Evolutionary conservation across 257 asterid genomes (phyloP).

Genomic region (Orobanche coerulescens): DNA sequence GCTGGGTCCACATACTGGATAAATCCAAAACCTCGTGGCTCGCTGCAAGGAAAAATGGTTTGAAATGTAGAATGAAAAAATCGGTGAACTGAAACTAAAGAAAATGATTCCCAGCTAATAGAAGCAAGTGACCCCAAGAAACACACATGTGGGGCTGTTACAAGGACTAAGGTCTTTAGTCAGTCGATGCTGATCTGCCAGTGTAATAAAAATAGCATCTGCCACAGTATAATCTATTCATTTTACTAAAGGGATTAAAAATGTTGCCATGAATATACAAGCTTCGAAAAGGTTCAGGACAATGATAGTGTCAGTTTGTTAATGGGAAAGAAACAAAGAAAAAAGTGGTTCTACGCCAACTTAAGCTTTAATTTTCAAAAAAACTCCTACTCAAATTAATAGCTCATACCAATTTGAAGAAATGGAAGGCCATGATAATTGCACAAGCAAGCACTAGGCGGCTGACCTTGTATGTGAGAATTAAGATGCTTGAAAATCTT

Average conservation of each 20-base stretch:
- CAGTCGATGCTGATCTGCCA: neutral
- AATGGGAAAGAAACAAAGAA: neutral
- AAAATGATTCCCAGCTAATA: neutral
- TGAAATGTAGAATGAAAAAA: neutral
- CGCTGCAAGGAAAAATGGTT: conserved; percentile 30
- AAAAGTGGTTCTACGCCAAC: conserved; percentile 1
- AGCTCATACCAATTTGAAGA: conserved; percentile 24
- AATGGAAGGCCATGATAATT: conserved; percentile 38
- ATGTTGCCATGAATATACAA: neutral
- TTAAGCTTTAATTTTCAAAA: conserved; percentile 8
- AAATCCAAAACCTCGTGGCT: conserved; percentile 75
- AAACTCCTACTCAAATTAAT: neutral
- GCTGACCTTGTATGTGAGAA: conserved; percentile 45
- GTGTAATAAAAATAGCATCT: neutral
- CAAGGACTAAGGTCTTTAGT: neutral
- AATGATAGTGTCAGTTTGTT: neutral
- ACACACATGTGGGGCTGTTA: neutral
- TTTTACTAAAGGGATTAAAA: neutral
- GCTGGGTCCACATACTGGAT: conserved; percentile 70
- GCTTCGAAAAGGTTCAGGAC: neutral
- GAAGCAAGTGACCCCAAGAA: neutral
- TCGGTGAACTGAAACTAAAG: neutral
- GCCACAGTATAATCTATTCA: neutral
- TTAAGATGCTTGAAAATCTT: conserved; percentile 33
- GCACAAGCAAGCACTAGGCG: conserved; percentile 59